Conservation (phyloP, 2,329 filamentous ascomycete genomes). For the Orbilia quercus region DNA sequence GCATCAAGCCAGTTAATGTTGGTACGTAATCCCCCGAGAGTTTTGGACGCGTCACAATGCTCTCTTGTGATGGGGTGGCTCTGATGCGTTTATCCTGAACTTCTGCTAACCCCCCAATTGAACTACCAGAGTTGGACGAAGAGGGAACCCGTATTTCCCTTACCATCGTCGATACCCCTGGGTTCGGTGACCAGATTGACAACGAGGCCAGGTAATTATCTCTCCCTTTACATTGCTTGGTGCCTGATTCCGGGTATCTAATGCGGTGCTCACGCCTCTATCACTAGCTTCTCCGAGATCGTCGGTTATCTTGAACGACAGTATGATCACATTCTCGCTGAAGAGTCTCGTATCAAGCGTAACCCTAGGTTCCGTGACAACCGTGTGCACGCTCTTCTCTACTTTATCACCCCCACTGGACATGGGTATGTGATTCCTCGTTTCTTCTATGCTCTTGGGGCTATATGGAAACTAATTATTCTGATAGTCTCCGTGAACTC, state of each 20-base stretch:
- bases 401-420: slow-evolving; percentile 98
- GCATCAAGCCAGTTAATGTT: slow-evolving; percentile 98
- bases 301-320: slow-evolving; percentile 98
- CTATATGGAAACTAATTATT: slow-evolving; percentile 24
- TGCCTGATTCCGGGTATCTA: slow-evolving; percentile 30
- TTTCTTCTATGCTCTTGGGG: not conserved
- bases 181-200: slow-evolving; percentile 98
- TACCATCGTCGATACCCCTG: slow-evolving; percentile 97
- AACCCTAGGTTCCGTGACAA: slow-evolving; percentile 99
- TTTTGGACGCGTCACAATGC: slow-evolving; percentile 49
- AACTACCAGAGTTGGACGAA: slow-evolving; percentile 83
- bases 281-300: slow-evolving; percentile 88
- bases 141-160: slow-evolving; percentile 97
- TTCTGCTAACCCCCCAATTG: slow-evolving; percentile 52
- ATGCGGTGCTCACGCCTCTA: slow-evolving; percentile 31
- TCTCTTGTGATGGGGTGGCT: slow-evolving; percentile 10
- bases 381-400: slow-evolving; percentile 95
- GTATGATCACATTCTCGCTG: slow-evolving; percentile 98
- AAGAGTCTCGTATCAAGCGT: slow-evolving; percentile 99
- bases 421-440: slow-evolving; percentile 73
- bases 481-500: slow-evolving; percentile 86
- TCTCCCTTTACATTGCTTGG: slow-evolving; percentile 23
- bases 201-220: slow-evolving; percentile 88
- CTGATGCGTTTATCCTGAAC: slow-evolving; percentile 13
- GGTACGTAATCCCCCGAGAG: slow-evolving; percentile 71